phyloP scores from a whole-genome alignment of 192 early-diverging fungal species.

The Backusella australiensis region DNA sequence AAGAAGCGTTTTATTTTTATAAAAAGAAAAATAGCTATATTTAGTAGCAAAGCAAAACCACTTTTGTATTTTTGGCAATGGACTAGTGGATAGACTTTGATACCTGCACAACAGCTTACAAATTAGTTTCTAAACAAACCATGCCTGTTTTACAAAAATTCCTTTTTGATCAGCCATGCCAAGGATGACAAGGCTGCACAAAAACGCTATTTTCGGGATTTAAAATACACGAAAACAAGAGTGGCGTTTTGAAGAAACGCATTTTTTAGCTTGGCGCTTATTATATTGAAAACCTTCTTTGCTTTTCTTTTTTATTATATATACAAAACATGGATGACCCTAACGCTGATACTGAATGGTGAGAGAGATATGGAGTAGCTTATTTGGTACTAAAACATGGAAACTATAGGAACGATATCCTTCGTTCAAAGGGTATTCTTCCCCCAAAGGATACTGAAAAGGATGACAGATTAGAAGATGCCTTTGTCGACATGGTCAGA shows the following conservation, averaged over 20 bases:
- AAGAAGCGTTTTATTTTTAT: too few relatives aligned
- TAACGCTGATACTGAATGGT: slow-evolving; percentile 43
- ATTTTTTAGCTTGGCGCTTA: neutral
- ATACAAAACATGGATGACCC: slow-evolving; percentile 34
- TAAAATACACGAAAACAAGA: neutral
- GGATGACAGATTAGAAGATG: slow-evolving; percentile 71
- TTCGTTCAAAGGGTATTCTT: slow-evolving; percentile 89
- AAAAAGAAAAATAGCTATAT: too few relatives aligned
- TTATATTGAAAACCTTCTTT: neutral
- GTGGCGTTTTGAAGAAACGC: neutral
- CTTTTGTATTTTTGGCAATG: too few relatives aligned
- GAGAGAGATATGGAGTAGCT: neutral
- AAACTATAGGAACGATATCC: slow-evolving; percentile 82
- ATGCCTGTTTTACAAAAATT: too few relatives aligned
- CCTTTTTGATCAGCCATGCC: neutral
- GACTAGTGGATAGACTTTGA: too few relatives aligned
- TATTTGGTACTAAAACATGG: neutral
- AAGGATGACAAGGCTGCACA: neutral
- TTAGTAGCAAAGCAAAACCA: too few relatives aligned
- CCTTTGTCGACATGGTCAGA: slow-evolving; percentile 67
- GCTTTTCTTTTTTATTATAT: neutral
- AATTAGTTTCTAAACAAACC: too few relatives aligned
- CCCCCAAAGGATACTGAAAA: slow-evolving; percentile 73
- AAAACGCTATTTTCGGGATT: too few relatives aligned
- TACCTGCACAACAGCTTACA: too few relatives aligned